Percentiles rank a stretch among this genome's conserved stretches.
Conservation (phyloP, 140 eudicot species). For the Flaveria floridana region DNA sequence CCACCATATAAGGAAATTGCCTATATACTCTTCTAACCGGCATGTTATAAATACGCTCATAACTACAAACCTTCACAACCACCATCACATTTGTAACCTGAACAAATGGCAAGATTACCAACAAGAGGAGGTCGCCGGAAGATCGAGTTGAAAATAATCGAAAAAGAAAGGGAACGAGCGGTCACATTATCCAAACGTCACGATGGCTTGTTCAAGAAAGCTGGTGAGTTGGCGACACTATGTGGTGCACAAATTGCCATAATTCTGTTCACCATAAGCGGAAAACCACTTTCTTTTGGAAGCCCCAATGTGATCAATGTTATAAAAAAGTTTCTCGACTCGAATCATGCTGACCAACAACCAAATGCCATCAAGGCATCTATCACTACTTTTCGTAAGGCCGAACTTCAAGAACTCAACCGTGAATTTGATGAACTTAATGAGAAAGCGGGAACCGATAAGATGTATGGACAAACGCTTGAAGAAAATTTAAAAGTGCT, state of each 20-base stretch:
- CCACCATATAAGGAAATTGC: constrained; percentile 5
- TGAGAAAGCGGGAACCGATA: neutral
- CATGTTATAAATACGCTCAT: constrained; percentile 12
- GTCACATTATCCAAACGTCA: constrained; percentile 35
- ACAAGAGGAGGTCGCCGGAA: constrained; percentile 20
- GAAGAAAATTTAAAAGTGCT: neutral
- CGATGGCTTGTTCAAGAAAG: constrained; percentile 30
- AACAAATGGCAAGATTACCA: constrained; percentile 10
- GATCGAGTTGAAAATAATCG: neutral
- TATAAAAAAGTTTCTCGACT: neutral
- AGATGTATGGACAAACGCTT: constrained; percentile 3
- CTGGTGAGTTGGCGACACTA: constrained; percentile 29
- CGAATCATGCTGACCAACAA: neutral
- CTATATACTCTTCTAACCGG: neutral
- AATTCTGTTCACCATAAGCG: constrained; percentile 19
- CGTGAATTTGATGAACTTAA: constrained; percentile 3
- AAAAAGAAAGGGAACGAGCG: neutral
- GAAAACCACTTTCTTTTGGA: constrained; percentile 32
- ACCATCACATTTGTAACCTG: neutral
- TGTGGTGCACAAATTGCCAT: constrained; percentile 29
- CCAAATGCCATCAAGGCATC: neutral
- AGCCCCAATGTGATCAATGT: constrained; percentile 12
- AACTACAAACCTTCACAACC: constrained; percentile 1
- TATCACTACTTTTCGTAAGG: neutral
- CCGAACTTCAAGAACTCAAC: neutral